These are phyloP conservation scores for Primulina tabacum DNA, from an alignment of 257 asterid species.

Conservation along the genomic window DNA sequence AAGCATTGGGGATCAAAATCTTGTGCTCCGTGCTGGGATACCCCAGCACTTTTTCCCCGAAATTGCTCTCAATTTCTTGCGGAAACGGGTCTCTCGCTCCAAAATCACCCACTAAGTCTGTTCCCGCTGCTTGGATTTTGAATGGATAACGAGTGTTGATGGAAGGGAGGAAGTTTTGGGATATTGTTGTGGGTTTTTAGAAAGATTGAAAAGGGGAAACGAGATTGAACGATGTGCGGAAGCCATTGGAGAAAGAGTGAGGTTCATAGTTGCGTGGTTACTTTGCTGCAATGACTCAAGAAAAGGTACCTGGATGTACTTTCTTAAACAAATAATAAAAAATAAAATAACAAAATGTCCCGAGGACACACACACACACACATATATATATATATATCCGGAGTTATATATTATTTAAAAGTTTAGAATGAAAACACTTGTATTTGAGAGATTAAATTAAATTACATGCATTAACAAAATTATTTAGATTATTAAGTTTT, in stretches of 20 bases:
- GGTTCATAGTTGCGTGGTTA: background rate
- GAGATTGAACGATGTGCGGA: conserved; percentile 37
- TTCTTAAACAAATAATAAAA: too few relatives aligned
- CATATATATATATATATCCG: too few relatives aligned
- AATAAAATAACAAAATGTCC: too few relatives aligned
- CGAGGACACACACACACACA: too few relatives aligned
- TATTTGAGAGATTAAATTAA: too few relatives aligned
- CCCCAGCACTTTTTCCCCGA: conserved; percentile 66
- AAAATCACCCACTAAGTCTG: conserved; percentile 65
- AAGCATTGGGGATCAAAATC: conserved; percentile 69
- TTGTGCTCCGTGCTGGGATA: conserved; percentile 68
- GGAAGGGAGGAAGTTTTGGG: conserved; percentile 13
- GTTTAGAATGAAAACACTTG: too few relatives aligned
- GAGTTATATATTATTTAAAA: too few relatives aligned
- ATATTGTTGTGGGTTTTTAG: conserved; percentile 23
- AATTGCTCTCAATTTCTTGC: conserved; percentile 75
- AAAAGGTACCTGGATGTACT: background rate
- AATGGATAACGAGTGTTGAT: conserved; percentile 20
- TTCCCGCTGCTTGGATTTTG: conserved; percentile 31
- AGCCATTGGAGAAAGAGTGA: conserved; percentile 42
- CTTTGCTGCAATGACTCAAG: background rate
- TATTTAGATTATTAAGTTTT: too few relatives aligned
- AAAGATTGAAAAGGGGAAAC: conserved; percentile 39
- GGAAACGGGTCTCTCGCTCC: conserved; percentile 96
- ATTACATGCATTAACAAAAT: too few relatives aligned